phyloP scores from a whole-genome alignment of 768 basidiomycete species.

The Sporobolomyces roseus region DNA sequence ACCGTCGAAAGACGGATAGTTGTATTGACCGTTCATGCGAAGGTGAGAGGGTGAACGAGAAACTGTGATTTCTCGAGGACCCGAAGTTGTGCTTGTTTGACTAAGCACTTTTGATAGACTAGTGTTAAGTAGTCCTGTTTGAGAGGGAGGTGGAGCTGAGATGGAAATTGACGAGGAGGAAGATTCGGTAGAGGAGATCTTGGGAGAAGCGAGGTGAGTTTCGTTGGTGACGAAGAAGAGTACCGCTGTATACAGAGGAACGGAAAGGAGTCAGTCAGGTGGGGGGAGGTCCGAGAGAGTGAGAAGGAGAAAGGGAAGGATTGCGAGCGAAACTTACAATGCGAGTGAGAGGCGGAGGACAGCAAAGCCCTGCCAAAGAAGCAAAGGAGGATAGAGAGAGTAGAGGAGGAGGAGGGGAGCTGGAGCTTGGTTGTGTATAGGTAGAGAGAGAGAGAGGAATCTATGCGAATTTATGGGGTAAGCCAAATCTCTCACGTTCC shows the following conservation, averaged over 20 bases:
- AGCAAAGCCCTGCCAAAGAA: conserved; percentile 34
- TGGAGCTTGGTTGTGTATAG: not conserved
- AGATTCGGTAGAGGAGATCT: not conserved
- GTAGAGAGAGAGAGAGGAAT: not conserved
- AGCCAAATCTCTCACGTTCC: not conserved
- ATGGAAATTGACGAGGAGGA: conserved; percentile 2
- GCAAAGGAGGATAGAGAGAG: not conserved
- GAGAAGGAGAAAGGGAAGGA: too few species aligned
- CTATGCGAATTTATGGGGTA: not conserved
- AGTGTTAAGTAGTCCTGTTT: conserved; percentile 13
- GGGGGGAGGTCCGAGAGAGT: not conserved
- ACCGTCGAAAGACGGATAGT: conserved; percentile 35
- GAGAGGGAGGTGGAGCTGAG: too few species aligned
- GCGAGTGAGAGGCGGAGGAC: conserved; percentile 31
- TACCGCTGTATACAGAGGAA: not conserved
- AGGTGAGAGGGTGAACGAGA: conserved; percentile 16
- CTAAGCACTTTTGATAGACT: conserved; percentile 29
- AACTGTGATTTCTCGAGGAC: conserved; percentile 33
- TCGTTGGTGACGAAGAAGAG: conserved; percentile 11
- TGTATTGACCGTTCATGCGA: conserved; percentile 31
- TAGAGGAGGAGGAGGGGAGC: conserved; percentile 1
- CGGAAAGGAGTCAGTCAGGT: too few species aligned
- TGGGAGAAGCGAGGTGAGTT: conserved; percentile 1
- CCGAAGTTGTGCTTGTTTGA: conserved; percentile 16
- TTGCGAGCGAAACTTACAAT: conserved; percentile 18